A percentile compares a stretch with the other conserved stretches of the same genome.
phyloP scores from a whole-genome alignment of 352 stramenopile genomes.

The Phytophthora sp. region DNA sequence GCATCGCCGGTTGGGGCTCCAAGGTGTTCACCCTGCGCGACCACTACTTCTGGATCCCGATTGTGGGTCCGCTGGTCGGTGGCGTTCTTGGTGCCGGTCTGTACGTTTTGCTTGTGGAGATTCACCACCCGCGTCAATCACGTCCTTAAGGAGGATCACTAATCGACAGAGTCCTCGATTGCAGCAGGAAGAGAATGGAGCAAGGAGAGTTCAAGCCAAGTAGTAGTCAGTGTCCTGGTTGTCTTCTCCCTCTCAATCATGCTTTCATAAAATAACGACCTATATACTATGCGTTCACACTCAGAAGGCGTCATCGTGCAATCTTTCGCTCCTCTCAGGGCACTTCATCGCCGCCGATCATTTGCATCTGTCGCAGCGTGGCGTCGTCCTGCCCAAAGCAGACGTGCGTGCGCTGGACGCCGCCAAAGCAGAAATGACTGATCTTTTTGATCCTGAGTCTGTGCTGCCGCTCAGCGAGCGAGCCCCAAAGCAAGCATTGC shows the following conservation, averaged over 20 bases:
- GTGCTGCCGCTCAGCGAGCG: not conserved
- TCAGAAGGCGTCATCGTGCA: not conserved
- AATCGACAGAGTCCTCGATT: too few species aligned
- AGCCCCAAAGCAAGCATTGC: not conserved
- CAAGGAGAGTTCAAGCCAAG: not conserved
- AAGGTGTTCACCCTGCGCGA: too few species aligned
- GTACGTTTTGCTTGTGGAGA: conserved; percentile 43
- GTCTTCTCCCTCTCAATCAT: not conserved
- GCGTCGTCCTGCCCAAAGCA: too few species aligned
- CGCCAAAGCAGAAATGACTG: conserved; percentile 12
- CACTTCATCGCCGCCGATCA: not conserved
- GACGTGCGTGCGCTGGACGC: not conserved
- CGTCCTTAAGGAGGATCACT: conserved; percentile 7
- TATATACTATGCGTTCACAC: conserved; percentile 21
- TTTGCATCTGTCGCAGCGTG: not conserved
- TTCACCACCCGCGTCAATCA: conserved; percentile 40
- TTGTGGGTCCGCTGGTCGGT: conserved; percentile 41
- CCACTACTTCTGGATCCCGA: conserved; percentile 59
- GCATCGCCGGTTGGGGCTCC: conserved; percentile 42
- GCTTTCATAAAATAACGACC: conserved; percentile 34
- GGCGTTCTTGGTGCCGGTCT: conserved; percentile 33
- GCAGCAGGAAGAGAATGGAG: too few species aligned
- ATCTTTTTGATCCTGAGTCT: conserved; percentile 8
- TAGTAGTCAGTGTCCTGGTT: not conserved
- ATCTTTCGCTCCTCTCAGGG: not conserved